phyloP scores from a whole-genome alignment of 2,329 filamentous ascomycete species.

The Aulographum hederae region DNA sequence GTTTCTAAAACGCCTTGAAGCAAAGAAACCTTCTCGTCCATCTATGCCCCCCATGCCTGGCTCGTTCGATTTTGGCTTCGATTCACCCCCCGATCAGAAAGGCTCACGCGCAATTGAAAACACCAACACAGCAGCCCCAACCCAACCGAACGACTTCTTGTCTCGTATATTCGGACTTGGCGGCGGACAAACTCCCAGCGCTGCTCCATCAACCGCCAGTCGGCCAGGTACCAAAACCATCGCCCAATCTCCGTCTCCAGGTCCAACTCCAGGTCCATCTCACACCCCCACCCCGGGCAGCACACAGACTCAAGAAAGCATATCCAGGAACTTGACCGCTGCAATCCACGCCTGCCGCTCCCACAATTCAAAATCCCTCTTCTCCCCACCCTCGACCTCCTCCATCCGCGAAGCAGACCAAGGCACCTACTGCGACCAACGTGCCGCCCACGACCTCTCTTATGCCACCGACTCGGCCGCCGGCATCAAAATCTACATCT shows the following conservation, averaged over 20 bases:
- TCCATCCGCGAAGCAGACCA: slow-evolving; percentile 52
- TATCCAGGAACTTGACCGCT: slow-evolving; percentile 47
- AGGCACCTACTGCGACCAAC: slow-evolving; percentile 70
- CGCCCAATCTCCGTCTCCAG: not conserved
- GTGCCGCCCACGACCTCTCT: slow-evolving; percentile 52
- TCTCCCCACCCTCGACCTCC: slow-evolving; percentile 39
- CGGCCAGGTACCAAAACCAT: too few relatives aligned
- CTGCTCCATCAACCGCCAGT: not conserved
- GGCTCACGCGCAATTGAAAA: too few relatives aligned
- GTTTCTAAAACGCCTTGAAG: not conserved
- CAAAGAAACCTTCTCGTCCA: not conserved
- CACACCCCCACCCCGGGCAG: not conserved
- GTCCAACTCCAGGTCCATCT: not conserved
- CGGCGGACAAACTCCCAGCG: not conserved
- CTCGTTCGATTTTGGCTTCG: too few relatives aligned
- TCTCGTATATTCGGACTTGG: not conserved
- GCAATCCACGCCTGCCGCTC: slow-evolving; percentile 65
- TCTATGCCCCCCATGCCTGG: slow-evolving; percentile 45
- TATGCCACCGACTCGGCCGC: slow-evolving; percentile 52
- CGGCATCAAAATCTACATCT: slow-evolving; percentile 57
- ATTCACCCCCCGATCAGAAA: too few relatives aligned
- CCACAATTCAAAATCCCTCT: slow-evolving; percentile 57
- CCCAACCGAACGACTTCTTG: not conserved
- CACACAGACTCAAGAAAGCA: slow-evolving; percentile 10
- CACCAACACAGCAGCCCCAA: not conserved